Conservation (phyloP, 2,329 filamentous ascomycete species). For the Aspergillus sp. region DNA sequence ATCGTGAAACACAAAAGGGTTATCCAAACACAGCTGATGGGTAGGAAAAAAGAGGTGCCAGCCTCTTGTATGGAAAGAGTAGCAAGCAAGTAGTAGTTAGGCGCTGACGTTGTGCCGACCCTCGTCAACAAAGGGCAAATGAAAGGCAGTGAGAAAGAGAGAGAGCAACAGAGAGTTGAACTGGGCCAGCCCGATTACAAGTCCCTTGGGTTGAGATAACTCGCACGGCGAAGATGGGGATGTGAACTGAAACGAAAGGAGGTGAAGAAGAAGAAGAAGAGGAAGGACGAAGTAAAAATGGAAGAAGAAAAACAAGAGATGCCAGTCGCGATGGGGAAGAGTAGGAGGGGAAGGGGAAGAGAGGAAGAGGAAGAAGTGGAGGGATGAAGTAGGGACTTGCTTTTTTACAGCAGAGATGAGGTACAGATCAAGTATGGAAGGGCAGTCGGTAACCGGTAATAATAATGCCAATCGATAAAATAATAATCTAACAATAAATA, state of each 20-base stretch:
- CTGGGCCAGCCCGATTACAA: conserved; percentile 40
- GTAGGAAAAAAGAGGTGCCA: conserved; percentile 34
- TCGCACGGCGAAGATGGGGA: conserved; percentile 38
- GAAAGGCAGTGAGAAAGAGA: conserved; percentile 21
- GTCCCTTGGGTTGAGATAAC: conserved; percentile 29
- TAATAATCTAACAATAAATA: conserved; percentile 20
- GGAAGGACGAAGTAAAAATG: background rate
- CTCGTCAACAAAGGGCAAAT: conserved; percentile 27
- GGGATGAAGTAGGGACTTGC: conserved; percentile 27
- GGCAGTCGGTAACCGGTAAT: conserved; percentile 16
- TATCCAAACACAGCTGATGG: conserved; percentile 23
- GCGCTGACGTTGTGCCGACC: conserved; percentile 24
- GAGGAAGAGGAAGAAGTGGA: conserved; percentile 28
- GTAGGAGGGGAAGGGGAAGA: conserved; percentile 18
- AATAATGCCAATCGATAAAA: conserved; percentile 19
- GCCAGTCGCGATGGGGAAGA: conserved; percentile 20
- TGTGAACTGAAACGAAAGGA: conserved; percentile 23
- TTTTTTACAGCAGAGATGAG: conserved; percentile 22
- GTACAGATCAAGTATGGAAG: conserved; percentile 12
- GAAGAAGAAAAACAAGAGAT: conserved; percentile 17
- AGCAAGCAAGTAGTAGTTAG: conserved; percentile 9
- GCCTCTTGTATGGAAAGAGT: conserved; percentile 31
- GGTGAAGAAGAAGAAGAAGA: conserved; percentile 15
- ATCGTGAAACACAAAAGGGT: conserved; percentile 19
- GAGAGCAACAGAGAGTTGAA: conserved; percentile 36